These are phyloP conservation scores for Globisporangium cederbergense DNA, from an alignment of 352 stramenopile species.

Conservation along the genomic window DNA sequence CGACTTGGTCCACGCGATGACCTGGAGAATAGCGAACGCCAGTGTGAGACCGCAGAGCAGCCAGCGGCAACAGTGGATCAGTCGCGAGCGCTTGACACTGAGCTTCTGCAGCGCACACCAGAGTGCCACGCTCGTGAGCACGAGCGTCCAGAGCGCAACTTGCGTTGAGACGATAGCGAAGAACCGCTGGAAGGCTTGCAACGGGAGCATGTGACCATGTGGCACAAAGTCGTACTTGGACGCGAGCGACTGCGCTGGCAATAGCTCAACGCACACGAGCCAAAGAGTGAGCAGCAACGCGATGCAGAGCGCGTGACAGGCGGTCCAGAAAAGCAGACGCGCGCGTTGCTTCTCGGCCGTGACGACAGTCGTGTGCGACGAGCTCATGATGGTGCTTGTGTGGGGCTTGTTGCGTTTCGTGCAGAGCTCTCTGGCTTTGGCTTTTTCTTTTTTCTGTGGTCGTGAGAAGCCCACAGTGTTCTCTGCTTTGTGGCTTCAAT, in stretches of 20 bases:
- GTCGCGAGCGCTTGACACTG: neutral
- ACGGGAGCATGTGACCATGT: neutral
- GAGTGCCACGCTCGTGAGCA: neutral
- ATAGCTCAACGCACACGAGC: neutral
- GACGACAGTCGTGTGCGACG: neutral
- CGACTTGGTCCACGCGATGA: slow-evolving; percentile 16
- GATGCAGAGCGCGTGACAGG: neutral
- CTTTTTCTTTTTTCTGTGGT: too few species aligned
- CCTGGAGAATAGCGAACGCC: slow-evolving; percentile 6
- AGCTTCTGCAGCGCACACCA: neutral
- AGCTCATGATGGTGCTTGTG: neutral
- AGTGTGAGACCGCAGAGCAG: slow-evolving; percentile 1
- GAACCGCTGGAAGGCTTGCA: neutral
- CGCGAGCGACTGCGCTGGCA: neutral
- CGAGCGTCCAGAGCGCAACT: slow-evolving; percentile 7
- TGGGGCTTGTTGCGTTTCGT: too few species aligned
- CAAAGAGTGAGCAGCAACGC: slow-evolving; percentile 7
- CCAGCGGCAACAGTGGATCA: slow-evolving; percentile 3
- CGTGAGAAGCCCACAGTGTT: too few species aligned
- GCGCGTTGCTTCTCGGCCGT: slow-evolving; percentile 10
- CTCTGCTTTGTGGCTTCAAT: too few species aligned
- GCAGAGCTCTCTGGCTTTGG: too few species aligned
- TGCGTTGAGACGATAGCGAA: neutral
- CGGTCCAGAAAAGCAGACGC: neutral
- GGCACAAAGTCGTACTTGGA: slow-evolving; percentile 9